Evolutionary conservation across 2,329 filamentous ascomycete species (phyloP), one percentile per base, ranked within the genome.

Genomic region (Harringtonia aguacate): DNA sequence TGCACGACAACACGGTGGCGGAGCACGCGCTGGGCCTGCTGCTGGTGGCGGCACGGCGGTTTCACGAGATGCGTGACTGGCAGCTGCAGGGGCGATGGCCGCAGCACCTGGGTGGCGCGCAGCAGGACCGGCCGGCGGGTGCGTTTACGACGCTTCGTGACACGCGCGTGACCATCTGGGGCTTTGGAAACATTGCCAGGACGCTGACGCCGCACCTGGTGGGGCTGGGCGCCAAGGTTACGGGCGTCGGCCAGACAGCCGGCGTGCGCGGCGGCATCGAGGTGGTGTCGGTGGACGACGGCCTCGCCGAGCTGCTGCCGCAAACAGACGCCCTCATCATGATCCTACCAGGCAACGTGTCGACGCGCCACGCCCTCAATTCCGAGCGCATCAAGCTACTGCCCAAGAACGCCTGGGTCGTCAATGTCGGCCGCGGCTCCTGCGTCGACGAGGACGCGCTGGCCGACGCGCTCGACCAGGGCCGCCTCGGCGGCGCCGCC

Each of bases 201-300:
- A 56, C 54, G 0, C 60, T 71, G 21, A 55, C 63, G 7, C 67
- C 67, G 0, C 58, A 55, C 41, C 54, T 72, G 24, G 56, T 55
- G 1, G 53, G 54, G 1, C 60, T 72, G 10, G 79, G 79, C 21
- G 73, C 79, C 12, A 63, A 65, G 1, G 78, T 84, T 15, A 64
- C 58, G 30, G 79, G 79, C 41, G 58, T 83, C 2, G 79, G 79
- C 13, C 65, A 78, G 13, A 57, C 55, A 9, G 53, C 67, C 1
- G 78, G 79, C 9, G 73, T 82, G 14, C 66, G 79, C 38, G 64
- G 67, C 49, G 67, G 68, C 3, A 55, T 67, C 30, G 59, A 68
- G 53, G 62, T 72, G 20, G 60, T 60, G 35, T 48, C 53, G n/a
- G n/a, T n/a, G 20, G 66, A 70, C 51, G 60, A 65, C 45, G 55